These are phyloP conservation scores for Porcisia hertigi DNA, from an alignment of 208 protist species.

Conservation along the genomic window DNA sequence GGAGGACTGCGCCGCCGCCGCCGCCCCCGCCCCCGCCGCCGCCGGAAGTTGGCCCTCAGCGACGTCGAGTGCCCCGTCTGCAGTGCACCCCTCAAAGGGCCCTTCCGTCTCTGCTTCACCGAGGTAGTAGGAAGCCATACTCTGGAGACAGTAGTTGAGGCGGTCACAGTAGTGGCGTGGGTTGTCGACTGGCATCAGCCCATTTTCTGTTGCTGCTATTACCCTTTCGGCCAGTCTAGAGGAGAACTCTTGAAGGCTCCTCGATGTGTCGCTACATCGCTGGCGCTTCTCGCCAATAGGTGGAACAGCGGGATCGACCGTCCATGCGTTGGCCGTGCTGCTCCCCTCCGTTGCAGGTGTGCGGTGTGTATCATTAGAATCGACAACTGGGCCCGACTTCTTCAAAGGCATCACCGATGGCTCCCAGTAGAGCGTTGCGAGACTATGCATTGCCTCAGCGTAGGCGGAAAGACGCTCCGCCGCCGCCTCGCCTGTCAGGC, in stretches of 20 bases:
- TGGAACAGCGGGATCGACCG: neutral
- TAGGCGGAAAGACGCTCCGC: conserved; percentile 39
- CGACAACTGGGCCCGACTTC: neutral
- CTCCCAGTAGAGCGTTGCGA: conserved; percentile 78
- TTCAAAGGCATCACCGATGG: neutral
- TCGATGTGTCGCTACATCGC: conserved; percentile 1
- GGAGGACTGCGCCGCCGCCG: neutral
- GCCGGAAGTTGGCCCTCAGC: neutral
- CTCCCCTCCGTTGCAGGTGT: neutral
- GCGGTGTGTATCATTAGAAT: neutral
- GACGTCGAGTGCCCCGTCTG: neutral
- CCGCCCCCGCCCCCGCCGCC: neutral
- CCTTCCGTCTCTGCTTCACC: conserved; percentile 9
- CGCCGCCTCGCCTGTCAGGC: conserved; percentile 33
- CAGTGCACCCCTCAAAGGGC: neutral
- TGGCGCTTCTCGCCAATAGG: conserved; percentile 12
- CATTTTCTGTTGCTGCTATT: neutral
- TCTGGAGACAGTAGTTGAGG: conserved; percentile 33
- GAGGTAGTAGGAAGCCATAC: conserved; percentile 37
- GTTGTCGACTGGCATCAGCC: neutral
- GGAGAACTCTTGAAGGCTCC: neutral
- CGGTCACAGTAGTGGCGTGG: conserved; percentile 39
- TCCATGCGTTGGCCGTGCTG: neutral
- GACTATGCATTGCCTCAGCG: conserved; percentile 67
- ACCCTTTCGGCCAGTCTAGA: neutral